Percentiles rank a stretch among this genome's conserved stretches.
Conservation (phyloP, 495 filamentous ascomycete species). For the Lasiosphaeria hispida region DNA sequence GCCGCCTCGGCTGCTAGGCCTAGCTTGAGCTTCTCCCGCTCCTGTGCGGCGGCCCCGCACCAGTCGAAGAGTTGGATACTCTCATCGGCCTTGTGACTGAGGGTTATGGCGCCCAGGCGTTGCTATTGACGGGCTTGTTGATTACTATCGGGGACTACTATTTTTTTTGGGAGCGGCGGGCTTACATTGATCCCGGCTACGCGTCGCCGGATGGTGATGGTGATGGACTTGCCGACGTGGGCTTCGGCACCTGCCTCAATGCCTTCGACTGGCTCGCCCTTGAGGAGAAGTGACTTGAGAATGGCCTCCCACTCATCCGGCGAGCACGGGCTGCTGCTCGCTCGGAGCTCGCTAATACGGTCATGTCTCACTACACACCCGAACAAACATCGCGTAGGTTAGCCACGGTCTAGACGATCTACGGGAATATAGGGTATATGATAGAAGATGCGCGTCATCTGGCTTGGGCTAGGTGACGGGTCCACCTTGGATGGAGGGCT, state of each 20-base stretch:
- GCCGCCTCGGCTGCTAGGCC: constrained; percentile 46
- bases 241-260: constrained; percentile 44
- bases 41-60: constrained; percentile 48
- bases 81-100: constrained; percentile 61
- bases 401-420: not conserved
- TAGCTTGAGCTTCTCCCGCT: constrained; percentile 28
- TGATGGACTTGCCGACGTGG: constrained; percentile 32
- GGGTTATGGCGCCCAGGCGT: constrained; percentile 64
- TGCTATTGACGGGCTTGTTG: constrained; percentile 45
- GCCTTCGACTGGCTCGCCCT: constrained; percentile 32
- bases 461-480: not conserved
- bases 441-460: not conserved
- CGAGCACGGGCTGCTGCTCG: constrained; percentile 34
- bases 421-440: not conserved
- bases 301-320: constrained; percentile 47
- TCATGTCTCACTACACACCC: constrained; percentile 34
- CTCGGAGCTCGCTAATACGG: constrained; percentile 25
- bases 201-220: constrained; percentile 43
- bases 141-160: constrained; percentile 2
- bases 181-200: constrained; percentile 49
- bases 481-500: constrained; percentile 2
- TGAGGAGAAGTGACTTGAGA: constrained; percentile 37
- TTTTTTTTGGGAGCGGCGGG: not conserved
- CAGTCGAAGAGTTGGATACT: constrained; percentile 72
- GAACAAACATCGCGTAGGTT: not conserved